Evolutionary conservation across 108 stramenopile genomes (phyloP).

Genomic region (Cyclostephanos invisitatus): DNA sequence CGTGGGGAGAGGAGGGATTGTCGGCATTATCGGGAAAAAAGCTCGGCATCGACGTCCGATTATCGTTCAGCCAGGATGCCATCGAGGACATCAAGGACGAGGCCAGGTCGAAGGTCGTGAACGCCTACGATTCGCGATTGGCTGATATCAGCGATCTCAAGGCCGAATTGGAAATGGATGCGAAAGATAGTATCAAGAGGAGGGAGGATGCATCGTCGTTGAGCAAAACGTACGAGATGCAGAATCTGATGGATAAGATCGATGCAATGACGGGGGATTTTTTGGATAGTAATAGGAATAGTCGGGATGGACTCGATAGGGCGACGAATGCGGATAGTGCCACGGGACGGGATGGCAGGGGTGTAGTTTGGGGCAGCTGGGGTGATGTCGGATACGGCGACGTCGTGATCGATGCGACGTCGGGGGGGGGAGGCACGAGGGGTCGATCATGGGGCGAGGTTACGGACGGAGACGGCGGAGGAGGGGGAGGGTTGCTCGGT

Average conservation of each 20-base stretch:
- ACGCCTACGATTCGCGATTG: conserved; percentile 57
- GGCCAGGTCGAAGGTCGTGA: conserved; percentile 51
- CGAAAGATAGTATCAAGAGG: conserved; percentile 39
- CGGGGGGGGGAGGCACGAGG: conserved; percentile 8
- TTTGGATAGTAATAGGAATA: conserved; percentile 32
- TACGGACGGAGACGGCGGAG: conserved; percentile 4
- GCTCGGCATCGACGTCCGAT: conserved; percentile 26
- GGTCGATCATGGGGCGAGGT: background rate
- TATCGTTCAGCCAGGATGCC: conserved; percentile 26
- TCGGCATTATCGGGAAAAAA: conserved; percentile 30
- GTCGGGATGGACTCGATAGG: conserved; percentile 30
- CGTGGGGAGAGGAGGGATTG: conserved; percentile 17
- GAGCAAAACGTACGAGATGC: conserved; percentile 35
- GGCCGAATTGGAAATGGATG: conserved; percentile 4
- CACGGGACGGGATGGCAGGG: conserved; percentile 52
- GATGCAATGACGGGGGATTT: conserved; percentile 63
- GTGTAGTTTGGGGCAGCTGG: conserved; percentile 53
- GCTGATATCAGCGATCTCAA: conserved; percentile 54
- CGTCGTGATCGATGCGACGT: conserved; percentile 35
- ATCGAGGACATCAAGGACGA: conserved; percentile 59
- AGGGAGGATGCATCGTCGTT: conserved; percentile 48
- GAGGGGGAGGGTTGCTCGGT: conserved; percentile 23
- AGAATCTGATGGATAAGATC: conserved; percentile 67
- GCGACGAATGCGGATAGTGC: conserved; percentile 60
- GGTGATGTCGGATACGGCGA: conserved; percentile 40